Conservation (phyloP, 1,284 basidiomycete genomes). For the Sphagnurus paluster region DNA sequence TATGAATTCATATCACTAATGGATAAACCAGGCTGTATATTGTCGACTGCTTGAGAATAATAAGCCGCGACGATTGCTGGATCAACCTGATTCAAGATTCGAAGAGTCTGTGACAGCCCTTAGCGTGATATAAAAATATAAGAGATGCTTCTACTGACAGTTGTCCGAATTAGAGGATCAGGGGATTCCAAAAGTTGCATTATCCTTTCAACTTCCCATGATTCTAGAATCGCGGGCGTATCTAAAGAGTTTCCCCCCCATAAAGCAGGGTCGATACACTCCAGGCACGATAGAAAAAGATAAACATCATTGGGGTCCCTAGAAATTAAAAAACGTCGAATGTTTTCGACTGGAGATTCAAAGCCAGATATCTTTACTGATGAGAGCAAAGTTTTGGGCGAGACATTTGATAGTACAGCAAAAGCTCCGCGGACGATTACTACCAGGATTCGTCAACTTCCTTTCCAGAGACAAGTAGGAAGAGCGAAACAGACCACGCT, state of each 20-base stretch:
- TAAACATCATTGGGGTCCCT: conserved; percentile 59
- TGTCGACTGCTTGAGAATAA: conserved; percentile 46
- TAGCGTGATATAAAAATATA: conserved; percentile 19
- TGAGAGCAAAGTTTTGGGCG: conserved; percentile 30
- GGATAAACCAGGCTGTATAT: conserved; percentile 33
- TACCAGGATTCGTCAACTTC: conserved; percentile 17
- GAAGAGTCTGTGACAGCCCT: conserved; percentile 48
- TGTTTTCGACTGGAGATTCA: conserved; percentile 42
- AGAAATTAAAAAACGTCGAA: conserved; percentile 59
- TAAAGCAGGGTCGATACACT: conserved; percentile 50
- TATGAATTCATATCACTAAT: conserved; percentile 37
- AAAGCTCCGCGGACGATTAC: conserved; percentile 53
- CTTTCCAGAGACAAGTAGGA: conserved; percentile 11
- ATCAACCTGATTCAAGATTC: conserved; percentile 56
- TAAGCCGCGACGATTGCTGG: conserved; percentile 54
- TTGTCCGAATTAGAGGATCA: conserved; percentile 58
- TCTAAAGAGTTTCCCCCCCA: conserved; percentile 66
- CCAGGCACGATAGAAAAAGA: conserved; percentile 63
- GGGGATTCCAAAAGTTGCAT: conserved; percentile 62
- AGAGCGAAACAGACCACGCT: conserved; percentile 32
- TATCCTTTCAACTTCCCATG: conserved; percentile 67
- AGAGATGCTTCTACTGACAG: conserved; percentile 39
- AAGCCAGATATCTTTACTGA: conserved; percentile 23
- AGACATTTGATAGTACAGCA: conserved; percentile 38
- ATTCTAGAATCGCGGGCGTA: conserved; percentile 54